phyloP scores from a whole-genome alignment of 2,329 filamentous ascomycete species.

The Bertia moriformis region DNA sequence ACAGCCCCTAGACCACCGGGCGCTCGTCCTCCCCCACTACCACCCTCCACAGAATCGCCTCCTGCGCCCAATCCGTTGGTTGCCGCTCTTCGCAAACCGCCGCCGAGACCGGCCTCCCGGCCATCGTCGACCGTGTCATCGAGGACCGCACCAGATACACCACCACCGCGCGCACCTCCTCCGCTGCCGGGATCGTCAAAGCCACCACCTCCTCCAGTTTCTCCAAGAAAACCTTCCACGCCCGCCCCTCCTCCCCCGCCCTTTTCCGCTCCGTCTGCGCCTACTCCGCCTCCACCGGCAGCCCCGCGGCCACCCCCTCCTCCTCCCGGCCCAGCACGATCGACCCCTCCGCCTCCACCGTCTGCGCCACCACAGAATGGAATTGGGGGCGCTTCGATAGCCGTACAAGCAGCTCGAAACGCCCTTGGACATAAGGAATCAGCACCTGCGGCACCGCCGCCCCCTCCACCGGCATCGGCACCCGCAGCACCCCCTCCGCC shows the following conservation, averaged over 20 bases:
- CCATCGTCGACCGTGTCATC: not conserved
- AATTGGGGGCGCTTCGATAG: not conserved
- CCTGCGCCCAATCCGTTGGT: not conserved
- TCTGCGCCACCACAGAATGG: not conserved
- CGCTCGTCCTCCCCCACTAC: not conserved
- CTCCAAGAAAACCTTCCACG: not conserved
- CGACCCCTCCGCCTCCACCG: not conserved
- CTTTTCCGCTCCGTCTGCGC: not conserved
- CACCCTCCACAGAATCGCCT: not conserved
- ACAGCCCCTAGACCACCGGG: not conserved
- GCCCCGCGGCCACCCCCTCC: not conserved
- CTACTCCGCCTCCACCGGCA: conserved; percentile 1
- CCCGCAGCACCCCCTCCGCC: not conserved
- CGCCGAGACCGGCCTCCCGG: not conserved
- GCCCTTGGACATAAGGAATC: not conserved
- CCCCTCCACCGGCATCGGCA: not conserved
- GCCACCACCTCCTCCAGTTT: not conserved
- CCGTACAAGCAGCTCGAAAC: not conserved
- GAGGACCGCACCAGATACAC: not conserved
- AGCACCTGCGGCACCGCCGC: not conserved
- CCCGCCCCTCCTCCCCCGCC: conserved; percentile 1
- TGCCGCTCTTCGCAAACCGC: not conserved
- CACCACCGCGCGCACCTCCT: not conserved
- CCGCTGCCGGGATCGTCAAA: not conserved
- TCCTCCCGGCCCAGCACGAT: not conserved